Conservation (phyloP, 495 filamentous ascomycete species). For the Sporormia fimetaria region DNA sequence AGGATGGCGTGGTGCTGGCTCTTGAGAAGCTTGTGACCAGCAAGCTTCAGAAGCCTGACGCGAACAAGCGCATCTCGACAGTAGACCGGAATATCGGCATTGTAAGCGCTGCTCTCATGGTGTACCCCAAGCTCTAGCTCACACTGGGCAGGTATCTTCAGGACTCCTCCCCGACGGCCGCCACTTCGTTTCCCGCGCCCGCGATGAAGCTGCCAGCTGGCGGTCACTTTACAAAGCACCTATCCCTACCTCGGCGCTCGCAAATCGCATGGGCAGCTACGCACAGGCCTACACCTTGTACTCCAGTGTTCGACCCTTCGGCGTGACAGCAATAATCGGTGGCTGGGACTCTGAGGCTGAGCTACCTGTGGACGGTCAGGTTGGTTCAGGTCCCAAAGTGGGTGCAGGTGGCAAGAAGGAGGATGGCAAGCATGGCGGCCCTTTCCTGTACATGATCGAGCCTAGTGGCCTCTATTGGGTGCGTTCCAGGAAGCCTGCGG, state of each 20-base stretch:
- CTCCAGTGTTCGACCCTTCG: slow-evolving; percentile 89
- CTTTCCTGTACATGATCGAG: slow-evolving; percentile 95
- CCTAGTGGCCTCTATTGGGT: slow-evolving; percentile 94
- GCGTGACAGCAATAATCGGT: slow-evolving; percentile 85
- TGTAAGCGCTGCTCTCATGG: slow-evolving; percentile 43
- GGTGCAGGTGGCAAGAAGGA: slow-evolving; percentile 72
- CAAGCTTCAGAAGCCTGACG: slow-evolving; percentile 83
- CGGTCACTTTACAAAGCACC: slow-evolving; percentile 81
- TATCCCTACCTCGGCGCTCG: slow-evolving; percentile 74
- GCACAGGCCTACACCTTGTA: slow-evolving; percentile 96
- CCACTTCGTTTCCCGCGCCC: slow-evolving; percentile 86
- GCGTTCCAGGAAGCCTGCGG: slow-evolving; percentile 25
- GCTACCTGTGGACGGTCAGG: slow-evolving; percentile 70
- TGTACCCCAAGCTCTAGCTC: neutral
- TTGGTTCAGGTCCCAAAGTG: slow-evolving; percentile 62
- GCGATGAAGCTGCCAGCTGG: slow-evolving; percentile 86
- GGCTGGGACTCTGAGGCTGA: slow-evolving; percentile 85
- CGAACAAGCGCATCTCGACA: slow-evolving; percentile 93
- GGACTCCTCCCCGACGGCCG: slow-evolving; percentile 89
- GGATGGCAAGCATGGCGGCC: slow-evolving; percentile 69
- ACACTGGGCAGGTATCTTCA: slow-evolving; percentile 59
- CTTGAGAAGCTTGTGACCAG: slow-evolving; percentile 93
- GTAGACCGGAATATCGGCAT: slow-evolving; percentile 89
- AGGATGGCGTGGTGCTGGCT: slow-evolving; percentile 91
- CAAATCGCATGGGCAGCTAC: slow-evolving; percentile 84